These are phyloP conservation scores for Claviceps fusiformis DNA, from an alignment of 2,329 filamentous ascomycete species.

Conservation along the genomic window DNA sequence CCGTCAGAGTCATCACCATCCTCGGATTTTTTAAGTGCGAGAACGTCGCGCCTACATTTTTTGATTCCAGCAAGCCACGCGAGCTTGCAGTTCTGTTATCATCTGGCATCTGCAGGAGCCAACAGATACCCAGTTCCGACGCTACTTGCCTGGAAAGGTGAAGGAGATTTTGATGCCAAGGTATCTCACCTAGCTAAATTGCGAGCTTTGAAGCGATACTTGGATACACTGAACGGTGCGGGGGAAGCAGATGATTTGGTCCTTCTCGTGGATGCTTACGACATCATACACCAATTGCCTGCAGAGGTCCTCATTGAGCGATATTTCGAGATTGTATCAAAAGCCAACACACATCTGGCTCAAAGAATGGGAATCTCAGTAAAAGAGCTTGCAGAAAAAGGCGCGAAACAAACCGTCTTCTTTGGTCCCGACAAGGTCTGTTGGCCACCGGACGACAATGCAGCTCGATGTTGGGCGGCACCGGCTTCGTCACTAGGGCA, in stretches of 20 bases:
- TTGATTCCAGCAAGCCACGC: conserved; percentile 23
- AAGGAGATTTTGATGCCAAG: conserved; percentile 20
- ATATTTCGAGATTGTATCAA: conserved; percentile 41
- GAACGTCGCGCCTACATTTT: conserved; percentile 22
- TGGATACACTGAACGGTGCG: conserved; percentile 14
- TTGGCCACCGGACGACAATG: conserved; percentile 23
- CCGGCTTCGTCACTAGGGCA: conserved; percentile 20
- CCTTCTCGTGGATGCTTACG: conserved; percentile 48
- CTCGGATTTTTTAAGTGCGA: neutral
- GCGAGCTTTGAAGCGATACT: conserved; percentile 21
- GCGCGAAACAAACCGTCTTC: conserved; percentile 25
- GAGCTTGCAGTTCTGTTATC: conserved; percentile 25
- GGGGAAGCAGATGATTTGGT: conserved; percentile 42
- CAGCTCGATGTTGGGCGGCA: conserved; percentile 26
- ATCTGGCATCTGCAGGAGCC: conserved; percentile 22
- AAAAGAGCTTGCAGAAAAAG: conserved; percentile 15
- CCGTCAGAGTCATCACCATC: neutral
- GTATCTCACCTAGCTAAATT: conserved; percentile 27
- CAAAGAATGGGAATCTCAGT: conserved; percentile 31
- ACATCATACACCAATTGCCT: conserved; percentile 52
- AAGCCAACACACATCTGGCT: conserved; percentile 37
- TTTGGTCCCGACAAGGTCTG: conserved; percentile 33
- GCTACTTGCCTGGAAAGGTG: conserved; percentile 25
- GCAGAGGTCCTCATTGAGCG: conserved; percentile 48
- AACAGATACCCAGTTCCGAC: conserved; percentile 25